phyloP scores from a whole-genome alignment of 2,329 filamentous ascomycete genomes.

The Botryotinia globosa region DNA sequence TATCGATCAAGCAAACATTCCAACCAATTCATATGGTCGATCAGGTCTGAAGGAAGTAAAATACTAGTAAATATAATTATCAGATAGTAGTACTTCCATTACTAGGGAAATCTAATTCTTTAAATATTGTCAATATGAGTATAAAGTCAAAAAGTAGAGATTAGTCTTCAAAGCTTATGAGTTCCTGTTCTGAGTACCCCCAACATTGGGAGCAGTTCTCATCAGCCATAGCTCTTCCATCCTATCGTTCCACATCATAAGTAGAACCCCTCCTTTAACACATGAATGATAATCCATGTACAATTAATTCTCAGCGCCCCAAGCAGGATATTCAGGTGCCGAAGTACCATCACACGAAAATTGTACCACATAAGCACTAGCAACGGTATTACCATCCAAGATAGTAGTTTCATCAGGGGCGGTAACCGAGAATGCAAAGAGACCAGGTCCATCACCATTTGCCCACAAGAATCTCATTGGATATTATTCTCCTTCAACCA shows the following conservation, averaged over 20 bases:
- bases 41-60: not conserved
- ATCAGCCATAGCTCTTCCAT: not conserved
- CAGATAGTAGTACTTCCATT: not conserved
- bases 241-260: not conserved
- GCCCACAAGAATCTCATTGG: not conserved
- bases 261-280: not conserved
- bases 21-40: not conserved
- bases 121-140: not conserved
- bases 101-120: too few relatives aligned
- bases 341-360: not conserved
- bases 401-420: not conserved
- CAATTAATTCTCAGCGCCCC: not conserved
- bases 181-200: not conserved
- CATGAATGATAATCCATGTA: too few relatives aligned
- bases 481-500: not conserved
- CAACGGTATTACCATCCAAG: not conserved
- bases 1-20: not conserved
- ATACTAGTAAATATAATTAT: not conserved
- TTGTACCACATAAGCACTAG: not conserved
- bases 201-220: not conserved
- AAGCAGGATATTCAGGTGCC: not conserved
- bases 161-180: not conserved
- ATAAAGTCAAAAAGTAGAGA: not conserved
- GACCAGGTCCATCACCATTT: not conserved
- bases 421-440: not conserved